Base-by-base conservation (phyloP, 371 early-diverging fungal species). In the Circinella umbellata region DNA sequence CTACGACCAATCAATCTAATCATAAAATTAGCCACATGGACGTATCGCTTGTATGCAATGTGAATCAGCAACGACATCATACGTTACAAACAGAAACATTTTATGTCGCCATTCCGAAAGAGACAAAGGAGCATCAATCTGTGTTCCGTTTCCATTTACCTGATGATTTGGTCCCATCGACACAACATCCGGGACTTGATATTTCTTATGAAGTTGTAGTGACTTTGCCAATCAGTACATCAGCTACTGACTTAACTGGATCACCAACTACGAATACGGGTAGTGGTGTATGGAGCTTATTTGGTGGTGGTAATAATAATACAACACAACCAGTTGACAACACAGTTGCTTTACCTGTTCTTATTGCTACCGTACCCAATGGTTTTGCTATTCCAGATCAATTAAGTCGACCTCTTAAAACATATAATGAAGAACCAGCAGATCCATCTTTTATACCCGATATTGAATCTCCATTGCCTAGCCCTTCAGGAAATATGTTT, bases 1-100 rank as follows among this genome's bases (percentile, higher is more conserved):
- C 49, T 7, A 78, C 72, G 47, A 72, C 69, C 53, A 83, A 83
- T 60, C 71, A 71, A 11, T 79, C 83, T 18, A 78, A 77, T 39
- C 55, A 63, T 11, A 80, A 79, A 65, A 76, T 83, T 27, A 80
- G 69, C 42, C 69, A 71, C 38, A 68, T 83, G 59, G 78, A 83
- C 34, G 57, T 83, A 35, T 57, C 72, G 37, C 70, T 83, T 4
- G 59, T 64, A 34, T 77, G 76, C 5, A 69, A 66, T 10, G 66
- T 71, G 14, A 48, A 63, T 27, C 37, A 54, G 20, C 49, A 10
- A 48, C 77, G 75, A 61, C 69, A 77, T n/a, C 75, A 79, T 36
- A 75, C 69, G 4, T 49, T 82, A 4, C 39, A 73, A 11, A 64
- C 78, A 0, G 80, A 82, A 48, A 73, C 72, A 0, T 74, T 78